Conservation (phyloP, 495 filamentous ascomycete species). For the Penicillium manginii region DNA sequence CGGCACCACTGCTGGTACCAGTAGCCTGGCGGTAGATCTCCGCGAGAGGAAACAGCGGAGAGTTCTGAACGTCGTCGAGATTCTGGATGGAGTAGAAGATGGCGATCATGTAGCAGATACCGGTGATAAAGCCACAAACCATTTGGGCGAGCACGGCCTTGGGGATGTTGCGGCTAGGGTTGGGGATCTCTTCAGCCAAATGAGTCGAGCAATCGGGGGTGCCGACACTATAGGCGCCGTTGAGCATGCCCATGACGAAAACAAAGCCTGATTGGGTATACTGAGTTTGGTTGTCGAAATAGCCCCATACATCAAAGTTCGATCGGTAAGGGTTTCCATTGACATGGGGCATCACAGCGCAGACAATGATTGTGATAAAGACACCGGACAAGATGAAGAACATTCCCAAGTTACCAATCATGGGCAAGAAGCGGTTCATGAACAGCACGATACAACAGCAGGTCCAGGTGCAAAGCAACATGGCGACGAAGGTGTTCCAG, state of each 20-base stretch:
- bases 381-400: slow-evolving; percentile 72
- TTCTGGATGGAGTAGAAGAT: slow-evolving; percentile 57
- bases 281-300: slow-evolving; percentile 68
- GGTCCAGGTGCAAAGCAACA: slow-evolving; percentile 69
- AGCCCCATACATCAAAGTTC: slow-evolving; percentile 63
- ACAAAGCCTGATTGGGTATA: slow-evolving; percentile 73
- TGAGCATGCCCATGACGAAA: slow-evolving; percentile 80
- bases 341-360: slow-evolving; percentile 70
- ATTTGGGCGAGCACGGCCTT: slow-evolving; percentile 57
- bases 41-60: slow-evolving; percentile 67
- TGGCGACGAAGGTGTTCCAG: slow-evolving; percentile 80
- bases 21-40: slow-evolving; percentile 82
- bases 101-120: slow-evolving; percentile 54
- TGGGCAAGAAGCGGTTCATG: slow-evolving; percentile 67
- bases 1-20: slow-evolving; percentile 60
- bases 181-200: slow-evolving; percentile 80
- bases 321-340: slow-evolving; percentile 52
- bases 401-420: slow-evolving; percentile 67
- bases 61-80: slow-evolving; percentile 36
- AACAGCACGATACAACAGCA: slow-evolving; percentile 68
- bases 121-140: slow-evolving; percentile 52
- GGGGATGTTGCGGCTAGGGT: slow-evolving; percentile 53
- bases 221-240: slow-evolving; percentile 84
- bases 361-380: slow-evolving; percentile 72
- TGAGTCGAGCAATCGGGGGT: slow-evolving; percentile 78